These are phyloP conservation scores for Hypoxylon sp. DNA, from an alignment of 2,329 filamentous ascomycete genomes.

Conservation along the genomic window DNA sequence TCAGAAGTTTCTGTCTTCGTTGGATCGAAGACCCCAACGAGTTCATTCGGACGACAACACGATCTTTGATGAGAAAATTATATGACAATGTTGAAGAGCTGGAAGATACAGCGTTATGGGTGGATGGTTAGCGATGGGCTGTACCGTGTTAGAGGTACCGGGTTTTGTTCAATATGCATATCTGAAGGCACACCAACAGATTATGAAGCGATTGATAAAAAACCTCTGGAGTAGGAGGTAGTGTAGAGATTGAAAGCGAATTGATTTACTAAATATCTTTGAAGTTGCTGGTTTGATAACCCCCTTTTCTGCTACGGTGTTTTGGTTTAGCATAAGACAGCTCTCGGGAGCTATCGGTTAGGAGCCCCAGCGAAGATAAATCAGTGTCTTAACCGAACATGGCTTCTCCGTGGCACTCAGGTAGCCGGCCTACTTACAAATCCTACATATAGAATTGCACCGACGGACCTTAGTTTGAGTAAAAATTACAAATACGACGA, in stretches of 20 bases:
- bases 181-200: too few species aligned
- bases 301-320: background rate
- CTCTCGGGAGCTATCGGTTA: background rate
- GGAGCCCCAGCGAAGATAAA: background rate
- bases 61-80: background rate
- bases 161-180: background rate
- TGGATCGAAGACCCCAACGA: constrained; percentile 4
- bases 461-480: background rate
- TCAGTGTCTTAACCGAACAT: background rate
- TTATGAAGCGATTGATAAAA: background rate
- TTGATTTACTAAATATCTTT: background rate
- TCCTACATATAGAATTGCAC: background rate
- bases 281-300: background rate
- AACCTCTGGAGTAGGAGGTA: background rate
- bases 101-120: background rate
- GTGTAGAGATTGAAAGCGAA: background rate
- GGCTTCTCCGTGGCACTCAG: background rate
- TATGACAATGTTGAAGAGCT: background rate
- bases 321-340: background rate
- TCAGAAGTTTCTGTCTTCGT: background rate
- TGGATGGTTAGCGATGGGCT: background rate
- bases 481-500: background rate
- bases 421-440: background rate
- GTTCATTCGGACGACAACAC: background rate
- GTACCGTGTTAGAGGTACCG: background rate